A percentile compares a stretch with the other conserved stretches of the same genome.
Evolutionary conservation across 208 protist species (phyloP).

Genomic region (Trypanosoma scelopori): DNA sequence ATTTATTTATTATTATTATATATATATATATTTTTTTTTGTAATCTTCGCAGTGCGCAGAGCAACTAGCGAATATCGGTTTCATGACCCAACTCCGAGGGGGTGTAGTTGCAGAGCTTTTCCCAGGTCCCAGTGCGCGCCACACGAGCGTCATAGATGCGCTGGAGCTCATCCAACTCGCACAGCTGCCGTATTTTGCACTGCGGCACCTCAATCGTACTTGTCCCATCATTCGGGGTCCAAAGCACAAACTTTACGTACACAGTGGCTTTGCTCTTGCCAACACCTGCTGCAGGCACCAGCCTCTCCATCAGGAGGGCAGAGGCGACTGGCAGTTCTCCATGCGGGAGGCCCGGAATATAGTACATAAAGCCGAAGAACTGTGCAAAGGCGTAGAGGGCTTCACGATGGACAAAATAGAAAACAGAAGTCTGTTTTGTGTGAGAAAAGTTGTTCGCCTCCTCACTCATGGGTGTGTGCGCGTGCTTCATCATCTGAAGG

Average conservation of each 20-base stretch:
- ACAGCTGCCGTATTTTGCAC: constrained; percentile 74
- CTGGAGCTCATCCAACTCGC: constrained; percentile 60
- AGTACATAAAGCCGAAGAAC: constrained; percentile 81
- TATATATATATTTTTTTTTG: background rate
- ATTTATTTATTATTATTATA: background rate
- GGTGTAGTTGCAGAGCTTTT: constrained; percentile 68
- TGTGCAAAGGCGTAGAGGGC: constrained; percentile 78
- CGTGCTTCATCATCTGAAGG: constrained; percentile 51
- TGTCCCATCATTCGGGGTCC: constrained; percentile 69
- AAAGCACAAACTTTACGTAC: constrained; percentile 60
- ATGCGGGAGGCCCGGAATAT: constrained; percentile 54
- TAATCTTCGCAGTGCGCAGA: too few species aligned
- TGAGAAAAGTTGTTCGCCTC: constrained; percentile 68
- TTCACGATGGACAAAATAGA: constrained; percentile 87
- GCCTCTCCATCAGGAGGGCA: constrained; percentile 74
- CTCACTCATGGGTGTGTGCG: constrained; percentile 30
- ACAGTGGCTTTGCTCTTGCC: constrained; percentile 22
- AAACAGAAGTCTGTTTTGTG: constrained; percentile 62
- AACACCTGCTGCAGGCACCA: constrained; percentile 43
- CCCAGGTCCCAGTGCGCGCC: constrained; percentile 70
- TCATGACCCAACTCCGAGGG: constrained; percentile 71
- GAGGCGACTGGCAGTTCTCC: constrained; percentile 74
- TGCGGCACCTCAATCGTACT: constrained; percentile 47
- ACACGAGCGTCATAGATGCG: constrained; percentile 57
- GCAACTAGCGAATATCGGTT: constrained; percentile 73